These are phyloP conservation scores for Gnaphalium uliginosum DNA, from an alignment of 129 eudicot species.

Conservation along the genomic window DNA sequence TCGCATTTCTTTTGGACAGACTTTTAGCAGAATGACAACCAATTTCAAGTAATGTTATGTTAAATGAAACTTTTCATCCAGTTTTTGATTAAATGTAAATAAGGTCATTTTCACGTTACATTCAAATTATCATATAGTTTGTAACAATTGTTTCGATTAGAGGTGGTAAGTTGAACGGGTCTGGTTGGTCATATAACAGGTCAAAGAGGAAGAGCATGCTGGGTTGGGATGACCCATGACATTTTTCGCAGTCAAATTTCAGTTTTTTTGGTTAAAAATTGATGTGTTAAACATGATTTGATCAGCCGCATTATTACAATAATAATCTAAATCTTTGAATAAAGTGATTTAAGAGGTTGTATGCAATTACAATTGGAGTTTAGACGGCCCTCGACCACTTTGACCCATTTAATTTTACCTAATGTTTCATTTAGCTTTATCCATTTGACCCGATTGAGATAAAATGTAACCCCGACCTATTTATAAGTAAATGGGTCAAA, in stretches of 20 bases:
- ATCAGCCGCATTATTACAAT: not conserved
- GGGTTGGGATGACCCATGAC: not conserved
- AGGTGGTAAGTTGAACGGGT: not conserved
- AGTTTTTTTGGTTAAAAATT: not conserved
- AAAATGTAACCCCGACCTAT: not conserved
- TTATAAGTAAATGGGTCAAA: not conserved
- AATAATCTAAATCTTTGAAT: not conserved
- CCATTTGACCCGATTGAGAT: not conserved
- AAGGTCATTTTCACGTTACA: not conserved
- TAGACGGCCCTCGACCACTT: not conserved
- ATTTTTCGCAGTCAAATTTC: not conserved
- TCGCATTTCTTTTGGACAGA: not conserved
- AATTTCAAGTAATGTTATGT: not conserved
- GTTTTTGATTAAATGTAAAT: too few relatives aligned
- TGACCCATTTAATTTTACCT: not conserved
- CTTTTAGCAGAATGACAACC: not conserved
- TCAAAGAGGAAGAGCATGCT: not conserved
- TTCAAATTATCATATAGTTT: not conserved
- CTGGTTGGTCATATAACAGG: not conserved
- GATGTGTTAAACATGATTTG: not conserved
- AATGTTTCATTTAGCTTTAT: not conserved
- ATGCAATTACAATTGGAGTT: not conserved
- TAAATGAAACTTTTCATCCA: not conserved
- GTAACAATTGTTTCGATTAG: not conserved
- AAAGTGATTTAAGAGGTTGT: not conserved